A percentile compares a stretch with the other conserved stretches of the same genome.
Conservation (phyloP, 805 yeast genomes). For the Kuraishia capsulata region DNA sequence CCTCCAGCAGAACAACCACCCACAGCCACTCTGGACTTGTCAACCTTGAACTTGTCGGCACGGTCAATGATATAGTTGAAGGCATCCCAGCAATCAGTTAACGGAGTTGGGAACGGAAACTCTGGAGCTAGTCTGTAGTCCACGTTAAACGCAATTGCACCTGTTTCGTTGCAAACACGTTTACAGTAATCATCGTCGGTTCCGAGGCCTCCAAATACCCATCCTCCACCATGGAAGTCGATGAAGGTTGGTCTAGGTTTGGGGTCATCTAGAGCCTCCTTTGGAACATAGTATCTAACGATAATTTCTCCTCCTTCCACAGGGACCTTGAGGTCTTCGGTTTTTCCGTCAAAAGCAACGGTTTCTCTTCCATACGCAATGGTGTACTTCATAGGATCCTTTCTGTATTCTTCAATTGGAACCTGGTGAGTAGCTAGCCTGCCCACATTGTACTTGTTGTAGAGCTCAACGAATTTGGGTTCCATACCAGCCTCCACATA, state of each 20-base stretch:
- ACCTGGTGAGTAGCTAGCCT: background rate
- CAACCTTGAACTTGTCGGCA: conserved; percentile 7
- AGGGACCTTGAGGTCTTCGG: background rate
- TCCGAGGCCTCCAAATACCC: background rate
- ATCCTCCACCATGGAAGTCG: background rate
- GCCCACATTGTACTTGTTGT: background rate
- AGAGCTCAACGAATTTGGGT: too few relatives aligned
- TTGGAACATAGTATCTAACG: background rate
- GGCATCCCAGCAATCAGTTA: background rate
- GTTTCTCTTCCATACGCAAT: background rate
- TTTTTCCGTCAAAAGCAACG: background rate
- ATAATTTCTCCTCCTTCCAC: background rate
- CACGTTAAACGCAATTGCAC: background rate
- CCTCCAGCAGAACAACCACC: conserved; percentile 37
- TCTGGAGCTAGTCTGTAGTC: conserved; percentile 1
- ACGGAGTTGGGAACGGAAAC: background rate
- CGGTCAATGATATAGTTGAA: background rate
- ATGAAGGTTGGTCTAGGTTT: background rate
- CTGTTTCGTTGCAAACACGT: background rate
- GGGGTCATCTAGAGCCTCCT: background rate
- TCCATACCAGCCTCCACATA: too few relatives aligned
- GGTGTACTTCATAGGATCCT: background rate
- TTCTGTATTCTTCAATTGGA: background rate
- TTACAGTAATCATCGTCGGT: background rate
- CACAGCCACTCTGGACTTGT: conserved; percentile 25